Base-by-base conservation (phyloP, 495 filamentous ascomycete species). In the Oidiodendron maius region DNA sequence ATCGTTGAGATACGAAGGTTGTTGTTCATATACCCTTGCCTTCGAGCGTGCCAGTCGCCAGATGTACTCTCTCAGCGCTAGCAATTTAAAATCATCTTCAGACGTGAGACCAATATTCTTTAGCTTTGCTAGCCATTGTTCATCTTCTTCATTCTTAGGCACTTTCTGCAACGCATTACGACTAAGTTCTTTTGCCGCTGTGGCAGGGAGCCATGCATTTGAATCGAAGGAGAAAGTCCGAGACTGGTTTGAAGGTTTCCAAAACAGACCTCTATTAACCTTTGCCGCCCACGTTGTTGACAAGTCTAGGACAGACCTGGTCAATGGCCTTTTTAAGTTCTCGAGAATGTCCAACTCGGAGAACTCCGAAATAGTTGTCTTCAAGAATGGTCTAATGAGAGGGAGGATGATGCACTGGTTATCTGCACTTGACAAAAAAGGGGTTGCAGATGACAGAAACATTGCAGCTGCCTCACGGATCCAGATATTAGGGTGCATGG, bases 401-500 rank as follows among this genome's bases (percentile, higher is more conserved):
- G 91, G 93, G 9, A 81, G 67, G 24, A 96, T 72, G 40, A 94
- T 86, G 48, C 89, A 94, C 57, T 87, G 77, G 13, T 80, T 78
- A 63, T 96, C 91, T 5, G 93, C 89, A 13, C 72, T 61, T 8
- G 89, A 88, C n/a, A 97, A 62, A 58, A 84, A 88, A 40, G 76
- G 83, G 4, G 83, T 81, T 3, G 87, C 80, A 18, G 83, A 81
- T 2, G 85, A 78, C 28, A 97, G 76, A 53, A 96, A 91, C 50
- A 86, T 81, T 17, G 83, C 81, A 3, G 91, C 81, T 13, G 90
- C 87, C 68, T 96, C 89, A 22, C 93, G 77, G 26, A 99, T 91
- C 94, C 94, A 97, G 11, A 87, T 68, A 58, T 94, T 96, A 1
- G 94, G 93, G 58, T 99, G 94, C 66, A 94, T 82, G 37, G 91